Conservation (phyloP, 202 grass and related monocot species). For the Schoenoplectus triqueter region DNA sequence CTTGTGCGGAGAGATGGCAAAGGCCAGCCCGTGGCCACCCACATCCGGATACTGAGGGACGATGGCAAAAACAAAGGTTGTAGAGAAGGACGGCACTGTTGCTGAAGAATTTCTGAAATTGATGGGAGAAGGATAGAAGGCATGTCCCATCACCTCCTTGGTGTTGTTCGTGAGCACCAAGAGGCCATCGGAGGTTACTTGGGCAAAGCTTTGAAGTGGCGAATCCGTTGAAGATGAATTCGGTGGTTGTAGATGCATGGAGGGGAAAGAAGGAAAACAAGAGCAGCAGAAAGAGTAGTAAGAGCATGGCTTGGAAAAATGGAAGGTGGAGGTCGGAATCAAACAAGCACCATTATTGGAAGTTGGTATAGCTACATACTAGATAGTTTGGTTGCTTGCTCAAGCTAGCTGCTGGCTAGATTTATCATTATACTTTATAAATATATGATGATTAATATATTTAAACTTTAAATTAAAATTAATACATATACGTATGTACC, state of each 20-base stretch:
- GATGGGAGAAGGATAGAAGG: not conserved
- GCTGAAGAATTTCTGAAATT: not conserved
- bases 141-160: not conserved
- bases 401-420: not conserved
- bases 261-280: not conserved
- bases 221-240: constrained; percentile 7
- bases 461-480: too few relatives aligned
- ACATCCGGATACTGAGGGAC: constrained; percentile 58
- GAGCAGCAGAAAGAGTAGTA: not conserved
- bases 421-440: too few relatives aligned
- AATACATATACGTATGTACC: too few relatives aligned
- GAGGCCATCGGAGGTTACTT: not conserved
- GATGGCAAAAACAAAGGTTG: constrained; percentile 68
- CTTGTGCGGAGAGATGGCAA: constrained; percentile 58
- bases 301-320: not conserved
- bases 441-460: too few relatives aligned
- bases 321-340: not conserved
- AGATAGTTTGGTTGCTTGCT: not conserved
- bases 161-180: not conserved
- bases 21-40: constrained; percentile 74
- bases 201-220: not conserved
- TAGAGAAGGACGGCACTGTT: constrained; percentile 59
- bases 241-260: not conserved
- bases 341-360: not conserved
- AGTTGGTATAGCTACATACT: not conserved